Evolutionary conservation across 805 yeast genomes (phyloP).

Genomic region (Wickerhamiella musiphila): DNA sequence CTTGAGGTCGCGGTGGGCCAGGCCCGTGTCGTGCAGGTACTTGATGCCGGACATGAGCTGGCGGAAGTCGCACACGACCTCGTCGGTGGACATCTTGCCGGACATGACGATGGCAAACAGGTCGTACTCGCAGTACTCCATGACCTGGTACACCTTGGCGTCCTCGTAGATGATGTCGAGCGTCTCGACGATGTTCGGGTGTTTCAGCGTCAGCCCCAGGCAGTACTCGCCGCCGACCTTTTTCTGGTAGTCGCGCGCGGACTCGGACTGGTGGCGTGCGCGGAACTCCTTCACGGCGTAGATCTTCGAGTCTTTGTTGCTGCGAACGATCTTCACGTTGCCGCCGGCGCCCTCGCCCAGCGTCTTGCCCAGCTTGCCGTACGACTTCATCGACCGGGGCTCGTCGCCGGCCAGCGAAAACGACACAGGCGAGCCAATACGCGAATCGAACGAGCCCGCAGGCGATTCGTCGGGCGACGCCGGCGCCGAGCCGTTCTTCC

Average conservation of each 20-base stretch:
- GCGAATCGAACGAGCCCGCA: conserved; percentile 9
- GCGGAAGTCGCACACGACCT: conserved; percentile 76
- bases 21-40: conserved; percentile 62
- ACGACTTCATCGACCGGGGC: conserved; percentile 36
- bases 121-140: conserved; percentile 91
- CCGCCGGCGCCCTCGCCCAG: conserved; percentile 96
- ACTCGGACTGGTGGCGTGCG: conserved; percentile 53
- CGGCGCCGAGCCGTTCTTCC: conserved; percentile 18
- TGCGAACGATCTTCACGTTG: conserved; percentile 53
- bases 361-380: conserved; percentile 67
- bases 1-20: conserved; percentile 83
- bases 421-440: conserved; percentile 17
- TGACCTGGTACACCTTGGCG: conserved; percentile 72
- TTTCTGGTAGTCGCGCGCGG: conserved; percentile 72
- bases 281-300: conserved; percentile 92
- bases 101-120: conserved; percentile 90
- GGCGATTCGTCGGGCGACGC: conserved; percentile 16
- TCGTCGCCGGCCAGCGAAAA: conserved; percentile 12
- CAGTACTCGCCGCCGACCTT: conserved; percentile 90
- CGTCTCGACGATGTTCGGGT: conserved; percentile 80
- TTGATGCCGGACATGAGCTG: conserved; percentile 67
- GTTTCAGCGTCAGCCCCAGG: conserved; percentile 77
- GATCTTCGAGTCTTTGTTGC: conserved; percentile 47
- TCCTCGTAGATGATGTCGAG: conserved; percentile 81
- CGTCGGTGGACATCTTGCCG: conserved; percentile 64